Base-by-base conservation (phyloP, 2,329 filamentous ascomycete genomes). In the Colletotrichum tabaci region DNA sequence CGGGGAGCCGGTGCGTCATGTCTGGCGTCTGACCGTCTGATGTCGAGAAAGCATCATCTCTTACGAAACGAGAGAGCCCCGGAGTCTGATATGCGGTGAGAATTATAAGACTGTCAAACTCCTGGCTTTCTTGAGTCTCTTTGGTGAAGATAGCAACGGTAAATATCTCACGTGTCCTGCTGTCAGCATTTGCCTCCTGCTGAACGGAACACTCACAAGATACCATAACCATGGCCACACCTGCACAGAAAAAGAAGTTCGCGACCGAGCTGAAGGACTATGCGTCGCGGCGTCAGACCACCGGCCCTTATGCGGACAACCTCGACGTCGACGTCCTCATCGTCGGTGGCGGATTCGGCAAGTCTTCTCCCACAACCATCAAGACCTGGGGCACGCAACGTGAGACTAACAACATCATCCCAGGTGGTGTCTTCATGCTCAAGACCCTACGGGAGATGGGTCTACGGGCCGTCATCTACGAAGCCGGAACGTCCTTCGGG, bases 371-470 rank as follows among this genome's bases (percentile, higher is more conserved):
- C 12, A 21, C 57, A 44, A 9, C 13, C n/a, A 35, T 38, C 13
- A 6, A 50, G 53, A 53, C 42, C 30, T 8, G 0, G 2, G 4
- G 72, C 13, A 38, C 4, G 35, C 56, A 35, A 35, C 9, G 9
- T 10, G 30, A 35, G 30, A 35, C 30, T 35, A 35, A 35, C 67
- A 38, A 71, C 56, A 40, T 23, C 3, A 21, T 16, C 2, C 7
- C 16, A 72, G 70, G 67, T 16, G 86, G 86, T 16, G 78, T 87
- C 21, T 88, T 86, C 68, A 84, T 84, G 79, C 84, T 89, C 46
- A 85, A 88, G 73, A 83, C 83, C 0, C 82, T 89, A 13, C 85
- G 87, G 2, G 84, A 88, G 12, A 80, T 81, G 12, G 88, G 87
- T 0, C 77, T 85, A 40, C 85, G 84, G 15, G 79, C 82, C 2